Evolutionary conservation across 2,329 filamentous ascomycete genomes (phyloP), one percentile per base, ranked within the genome.

Genomic region (Albophoma yamanashiensis): DNA sequence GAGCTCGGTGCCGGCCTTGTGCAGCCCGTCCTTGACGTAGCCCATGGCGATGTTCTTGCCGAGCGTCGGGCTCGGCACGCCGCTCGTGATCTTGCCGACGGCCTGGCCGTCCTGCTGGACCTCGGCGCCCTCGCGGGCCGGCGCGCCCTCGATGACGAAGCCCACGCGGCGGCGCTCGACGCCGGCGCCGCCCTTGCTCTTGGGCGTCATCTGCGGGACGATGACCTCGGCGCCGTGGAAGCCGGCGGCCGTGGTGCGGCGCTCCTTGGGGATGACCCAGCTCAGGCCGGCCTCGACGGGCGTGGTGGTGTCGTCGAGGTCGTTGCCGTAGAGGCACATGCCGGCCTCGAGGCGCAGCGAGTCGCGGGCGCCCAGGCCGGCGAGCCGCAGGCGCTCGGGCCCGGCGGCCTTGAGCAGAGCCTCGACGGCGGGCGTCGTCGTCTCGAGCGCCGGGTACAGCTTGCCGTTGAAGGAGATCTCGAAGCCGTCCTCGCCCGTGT

Each of bases 281-380:
- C 73, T 70, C 39, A 86, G 78, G 17, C 74, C 78, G 39, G 75
- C 83, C 74, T 85, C 83, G 64, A 82, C 80, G 20, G 82, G 82
- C 20, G 82, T 85, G 22, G 80, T 85, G n/a, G 74, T 73, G 71
- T 96, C 93, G 72, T 95, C 87, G 43, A 99, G 83, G 73, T 99
- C 94, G 76, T 97, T 91, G n/a, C 94, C 94, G 76, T 99, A 99
- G n/a, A 99, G 82, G 75, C 94, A 99, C 93, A 99, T 96, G 62
- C 94, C 94, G 0, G 94, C 94, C 78, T 99, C 94, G 38, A 99
- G 85, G 55, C 94, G 87, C 62, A 99, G 84, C 63, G 89, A 95
- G 74, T 99, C 94, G 64, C 94, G 85, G 2, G 94, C 91, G 12
- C 92, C 94, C 0, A 99, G 83, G 3, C 94, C 94, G 2, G 93